phyloP scores from a whole-genome alignment of 129 eudicot genomes.

The Chrysanthemum makinoi region DNA sequence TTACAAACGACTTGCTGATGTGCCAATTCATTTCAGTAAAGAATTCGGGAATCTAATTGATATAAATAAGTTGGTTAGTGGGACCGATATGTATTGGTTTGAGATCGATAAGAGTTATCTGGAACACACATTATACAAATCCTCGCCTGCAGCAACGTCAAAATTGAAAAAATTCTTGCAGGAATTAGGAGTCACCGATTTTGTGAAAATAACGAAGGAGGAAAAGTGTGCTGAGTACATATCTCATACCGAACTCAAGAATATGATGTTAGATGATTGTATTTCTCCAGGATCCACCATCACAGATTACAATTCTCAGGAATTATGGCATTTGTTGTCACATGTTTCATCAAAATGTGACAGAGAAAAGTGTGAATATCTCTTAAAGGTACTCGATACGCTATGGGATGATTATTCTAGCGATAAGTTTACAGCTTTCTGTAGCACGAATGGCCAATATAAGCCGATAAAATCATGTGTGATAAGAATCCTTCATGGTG shows the following conservation, averaged over 20 bases:
- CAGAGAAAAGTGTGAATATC: constrained; percentile 46
- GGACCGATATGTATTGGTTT: constrained; percentile 52
- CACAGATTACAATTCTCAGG: constrained; percentile 65
- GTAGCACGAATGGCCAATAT: constrained; percentile 31
- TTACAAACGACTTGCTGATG: constrained; percentile 48
- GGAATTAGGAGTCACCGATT: constrained; percentile 70
- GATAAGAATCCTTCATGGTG: constrained; percentile 37
- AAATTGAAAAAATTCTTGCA: constrained; percentile 64
- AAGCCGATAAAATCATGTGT: constrained; percentile 50
- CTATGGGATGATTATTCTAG: constrained; percentile 64
- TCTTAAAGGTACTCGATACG: constrained; percentile 66
- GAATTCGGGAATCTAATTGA: constrained; percentile 55
- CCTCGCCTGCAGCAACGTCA: constrained; percentile 31
- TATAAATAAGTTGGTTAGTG: constrained; percentile 41
- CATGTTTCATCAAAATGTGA: constrained; percentile 39
- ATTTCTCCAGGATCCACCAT: constrained; percentile 32
- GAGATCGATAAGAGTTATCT: constrained; percentile 51
- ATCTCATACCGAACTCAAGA: constrained; percentile 30
- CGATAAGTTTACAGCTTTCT: constrained; percentile 51
- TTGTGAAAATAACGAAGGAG: constrained; percentile 45
- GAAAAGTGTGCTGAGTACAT: constrained; percentile 44
- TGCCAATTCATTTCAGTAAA: constrained; percentile 54
- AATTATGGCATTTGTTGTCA: constrained; percentile 44
- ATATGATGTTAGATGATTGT: constrained; percentile 36
- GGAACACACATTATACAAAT: constrained; percentile 42